phyloP scores from a whole-genome alignment of 2,329 filamentous ascomycete species.

The Akanthomyces dipterigenus region DNA sequence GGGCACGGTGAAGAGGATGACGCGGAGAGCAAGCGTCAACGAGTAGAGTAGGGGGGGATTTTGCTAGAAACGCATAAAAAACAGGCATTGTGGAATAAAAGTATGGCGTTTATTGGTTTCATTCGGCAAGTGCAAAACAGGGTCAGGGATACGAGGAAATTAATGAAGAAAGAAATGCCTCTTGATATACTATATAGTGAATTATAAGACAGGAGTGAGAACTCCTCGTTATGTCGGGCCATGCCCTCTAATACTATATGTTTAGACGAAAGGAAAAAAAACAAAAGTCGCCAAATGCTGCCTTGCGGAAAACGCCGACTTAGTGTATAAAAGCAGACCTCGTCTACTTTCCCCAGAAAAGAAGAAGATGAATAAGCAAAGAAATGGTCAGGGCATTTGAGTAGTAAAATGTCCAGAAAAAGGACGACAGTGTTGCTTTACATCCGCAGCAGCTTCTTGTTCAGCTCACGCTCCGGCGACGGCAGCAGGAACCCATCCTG shows the following conservation, averaged over 20 bases:
- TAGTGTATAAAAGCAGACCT: neutral
- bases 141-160: neutral
- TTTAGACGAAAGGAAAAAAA: neutral
- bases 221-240: neutral
- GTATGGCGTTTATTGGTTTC: neutral
- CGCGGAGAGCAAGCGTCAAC: conserved; percentile 40
- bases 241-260: neutral
- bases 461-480: conserved; percentile 32
- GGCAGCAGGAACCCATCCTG: conserved; percentile 38
- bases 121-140: neutral
- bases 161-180: neutral
- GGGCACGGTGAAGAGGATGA: conserved; percentile 32
- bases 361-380: neutral
- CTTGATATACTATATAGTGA: neutral
- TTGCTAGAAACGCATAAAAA: neutral
- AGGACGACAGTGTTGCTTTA: too few species aligned
- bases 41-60: conserved; percentile 33
- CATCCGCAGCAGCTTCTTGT: conserved; percentile 21
- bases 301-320: neutral
- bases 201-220: conserved; percentile 1
- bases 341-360: neutral
- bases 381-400: too few species aligned
- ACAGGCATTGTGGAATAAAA: neutral
- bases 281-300: neutral
- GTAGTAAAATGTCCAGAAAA: too few species aligned